Base-by-base conservation (phyloP, 2,329 filamentous ascomycete species). In the Aureobasidium sp. region DNA sequence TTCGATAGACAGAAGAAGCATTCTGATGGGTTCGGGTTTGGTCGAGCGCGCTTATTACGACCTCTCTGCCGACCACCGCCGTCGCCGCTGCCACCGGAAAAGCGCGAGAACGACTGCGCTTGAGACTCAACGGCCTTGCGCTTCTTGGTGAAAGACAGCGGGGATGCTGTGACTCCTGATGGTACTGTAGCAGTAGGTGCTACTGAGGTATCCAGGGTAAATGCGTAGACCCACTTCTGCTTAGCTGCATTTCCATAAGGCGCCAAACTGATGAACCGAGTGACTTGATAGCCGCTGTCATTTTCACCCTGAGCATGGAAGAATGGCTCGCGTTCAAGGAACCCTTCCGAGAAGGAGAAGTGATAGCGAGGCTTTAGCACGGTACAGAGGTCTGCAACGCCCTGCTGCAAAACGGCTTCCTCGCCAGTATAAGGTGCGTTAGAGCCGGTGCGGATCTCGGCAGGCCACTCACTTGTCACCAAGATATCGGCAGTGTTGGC, bases 1-100 rank as follows among this genome's bases (percentile, higher is more conserved):
- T 96, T 97, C 6, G 90, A 92, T 12, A 99, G 82, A 72, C 94
- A 99, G 78, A 99, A 97, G 79, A 94, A 99, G 77, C 94, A 99
- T 69, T 88, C 83, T 59, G 87, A 87, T 1, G 90, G 91, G 0
- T 69, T 69, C 20, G 76, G 69, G 5, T 73, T 71, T 68, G 62
- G 73, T 71, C 34, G 70, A 70, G 36, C 75, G 39, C 63, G 71
- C 64, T 79, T 79, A 65, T 74, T 68, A 43, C 77, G 72, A 36
- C 78, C 75, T 39, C 76, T 66, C 20, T 72, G 71, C 47, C 72
- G 66, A 51, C 79, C 73, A 51, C 79, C 73, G 51, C 81, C 75
- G 50, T 81, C 71, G 13, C 74, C 75, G 60, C 78, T 76, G 7
- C 36, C 50, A 26, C 39, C 36, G 20, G 78, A 75, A 70, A 85